These are phyloP conservation scores for Pythium chondricola DNA, from an alignment of 352 stramenopile genomes.

Conservation along the genomic window DNA sequence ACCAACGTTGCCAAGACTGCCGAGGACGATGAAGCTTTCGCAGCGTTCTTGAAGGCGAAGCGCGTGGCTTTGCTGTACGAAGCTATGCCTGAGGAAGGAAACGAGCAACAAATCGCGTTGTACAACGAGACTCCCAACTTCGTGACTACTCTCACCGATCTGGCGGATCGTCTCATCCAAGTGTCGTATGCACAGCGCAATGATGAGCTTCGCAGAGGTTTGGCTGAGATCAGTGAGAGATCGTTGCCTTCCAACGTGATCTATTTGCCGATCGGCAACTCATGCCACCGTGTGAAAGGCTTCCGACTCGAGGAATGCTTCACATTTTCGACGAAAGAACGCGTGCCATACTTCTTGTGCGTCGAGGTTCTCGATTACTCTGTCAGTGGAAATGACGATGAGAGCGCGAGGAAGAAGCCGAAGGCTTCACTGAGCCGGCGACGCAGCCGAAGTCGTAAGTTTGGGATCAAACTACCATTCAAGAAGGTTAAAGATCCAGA, in stretches of 20 bases:
- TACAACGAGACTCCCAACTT: constrained; percentile 72
- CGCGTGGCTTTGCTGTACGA: constrained; percentile 48
- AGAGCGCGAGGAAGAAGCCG: constrained; percentile 3
- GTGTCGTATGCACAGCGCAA: constrained; percentile 41
- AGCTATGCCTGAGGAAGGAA: constrained; percentile 52
- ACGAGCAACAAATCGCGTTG: constrained; percentile 48
- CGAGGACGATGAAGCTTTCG: constrained; percentile 48
- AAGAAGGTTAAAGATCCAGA: constrained; percentile 12
- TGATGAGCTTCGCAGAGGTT: constrained; percentile 33
- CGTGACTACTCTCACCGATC: constrained; percentile 53
- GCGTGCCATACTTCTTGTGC: constrained; percentile 79
- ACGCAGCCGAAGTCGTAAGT: constrained; percentile 7
- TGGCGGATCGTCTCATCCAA: constrained; percentile 59
- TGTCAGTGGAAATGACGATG: constrained; percentile 1
- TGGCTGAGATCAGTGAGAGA: constrained; percentile 39
- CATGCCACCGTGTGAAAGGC: constrained; percentile 65
- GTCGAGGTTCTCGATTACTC: constrained; percentile 80
- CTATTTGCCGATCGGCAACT: constrained; percentile 74
- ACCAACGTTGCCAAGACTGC: constrained; percentile 24
- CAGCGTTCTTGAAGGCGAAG: constrained; percentile 42
- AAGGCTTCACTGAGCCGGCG: constrained; percentile 2
- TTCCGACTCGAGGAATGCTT: constrained; percentile 75
- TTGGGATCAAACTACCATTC: constrained; percentile 16
- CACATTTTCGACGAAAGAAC: constrained; percentile 77
- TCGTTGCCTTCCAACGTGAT: constrained; percentile 69